These are phyloP conservation scores for Rhizophora apiculata DNA, from an alignment of 345 rosid genomes.

Conservation along the genomic window DNA sequence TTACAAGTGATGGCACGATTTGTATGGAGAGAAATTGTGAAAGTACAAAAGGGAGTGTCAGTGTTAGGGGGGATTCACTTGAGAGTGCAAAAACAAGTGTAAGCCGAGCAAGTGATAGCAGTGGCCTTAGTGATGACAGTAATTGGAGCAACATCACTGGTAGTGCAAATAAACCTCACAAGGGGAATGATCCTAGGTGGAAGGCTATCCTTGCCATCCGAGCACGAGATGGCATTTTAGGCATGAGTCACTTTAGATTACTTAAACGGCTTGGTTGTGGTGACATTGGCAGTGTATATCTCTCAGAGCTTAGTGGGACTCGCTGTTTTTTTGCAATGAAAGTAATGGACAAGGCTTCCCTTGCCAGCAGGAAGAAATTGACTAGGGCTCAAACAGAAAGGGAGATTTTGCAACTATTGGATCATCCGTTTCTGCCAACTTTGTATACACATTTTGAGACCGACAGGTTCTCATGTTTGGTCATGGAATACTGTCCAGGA, in stretches of 20 bases:
- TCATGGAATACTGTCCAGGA: conserved; percentile 97
- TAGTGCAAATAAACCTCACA: conserved; percentile 90
- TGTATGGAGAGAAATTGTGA: conserved; percentile 64
- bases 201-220: conserved; percentile 86
- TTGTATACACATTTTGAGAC: conserved; percentile 96
- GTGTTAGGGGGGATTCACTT: conserved; percentile 65
- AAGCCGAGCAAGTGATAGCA: conserved; percentile 79
- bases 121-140: conserved; percentile 90
- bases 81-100: conserved; percentile 83
- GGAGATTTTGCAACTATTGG: conserved; percentile 89
- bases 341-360: conserved; percentile 98
- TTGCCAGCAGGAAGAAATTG: conserved; percentile 90
- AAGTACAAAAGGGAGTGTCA: conserved; percentile 55
- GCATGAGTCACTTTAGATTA: conserved; percentile 92
- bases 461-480: conserved; percentile 91
- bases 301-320: conserved; percentile 88
- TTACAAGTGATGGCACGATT: conserved; percentile 76
- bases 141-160: conserved; percentile 94
- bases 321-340: conserved; percentile 92
- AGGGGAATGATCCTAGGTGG: conserved; percentile 98
- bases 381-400: conserved; percentile 95
- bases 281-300: conserved; percentile 96
- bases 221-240: conserved; percentile 78
- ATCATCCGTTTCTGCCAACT: conserved; percentile 96
- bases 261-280: conserved; percentile 95